Conservation (phyloP, 495 filamentous ascomycete genomes). For the Daldinia grandis region DNA sequence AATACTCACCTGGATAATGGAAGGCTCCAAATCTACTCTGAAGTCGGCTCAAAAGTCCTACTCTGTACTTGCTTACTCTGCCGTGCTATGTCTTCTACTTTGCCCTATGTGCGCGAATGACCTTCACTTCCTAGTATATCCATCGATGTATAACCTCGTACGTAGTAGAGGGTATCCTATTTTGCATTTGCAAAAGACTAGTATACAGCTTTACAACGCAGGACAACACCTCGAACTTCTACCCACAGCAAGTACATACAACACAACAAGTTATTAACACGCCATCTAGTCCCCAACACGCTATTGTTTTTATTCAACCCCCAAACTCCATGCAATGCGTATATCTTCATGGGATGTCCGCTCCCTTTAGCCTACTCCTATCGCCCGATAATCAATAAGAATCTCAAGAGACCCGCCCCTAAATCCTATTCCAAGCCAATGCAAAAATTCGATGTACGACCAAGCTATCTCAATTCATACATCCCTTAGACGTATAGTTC, state of each 20-base stretch:
- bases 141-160: not conserved
- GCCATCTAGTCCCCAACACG: not conserved
- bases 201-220: not conserved
- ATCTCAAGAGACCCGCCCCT: constrained; percentile 1
- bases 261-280: not conserved
- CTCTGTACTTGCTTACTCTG: not conserved
- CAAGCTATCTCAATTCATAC: not conserved
- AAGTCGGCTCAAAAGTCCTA: not conserved
- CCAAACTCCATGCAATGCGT: constrained; percentile 36
- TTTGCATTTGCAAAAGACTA: not conserved
- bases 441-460: not conserved
- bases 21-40: not conserved
- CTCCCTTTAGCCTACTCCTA: not conserved
- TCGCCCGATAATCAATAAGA: not conserved
- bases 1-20: not conserved
- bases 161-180: not conserved
- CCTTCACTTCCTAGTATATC: not conserved
- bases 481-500: not conserved
- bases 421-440: not conserved
- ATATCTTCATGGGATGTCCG: constrained; percentile 12
- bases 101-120: not conserved
- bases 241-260: not conserved
- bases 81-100: not conserved
- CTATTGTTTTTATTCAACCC: constrained; percentile 9
- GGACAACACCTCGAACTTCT: not conserved